A percentile compares a stretch with the other conserved stretches of the same genome.
phyloP scores from a whole-genome alignment of 805 yeast genomes.

The Wickerhamomyces silvicola region DNA sequence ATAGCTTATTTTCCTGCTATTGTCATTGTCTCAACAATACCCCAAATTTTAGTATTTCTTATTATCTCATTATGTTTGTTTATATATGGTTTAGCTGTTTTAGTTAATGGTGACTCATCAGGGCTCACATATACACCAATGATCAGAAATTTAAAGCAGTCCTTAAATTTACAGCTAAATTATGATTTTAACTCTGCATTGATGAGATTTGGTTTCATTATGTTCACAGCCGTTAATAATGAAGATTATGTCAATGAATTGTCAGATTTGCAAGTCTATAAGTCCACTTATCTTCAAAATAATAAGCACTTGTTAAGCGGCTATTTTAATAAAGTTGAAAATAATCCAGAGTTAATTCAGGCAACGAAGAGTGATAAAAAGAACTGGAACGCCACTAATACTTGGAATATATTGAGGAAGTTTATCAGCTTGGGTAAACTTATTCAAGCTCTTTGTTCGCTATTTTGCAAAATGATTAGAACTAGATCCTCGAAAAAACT shows the following conservation, averaged over 20 bases:
- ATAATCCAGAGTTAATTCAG: conserved; percentile 15
- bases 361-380: not conserved
- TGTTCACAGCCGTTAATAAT: conserved; percentile 61
- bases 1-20: conserved; percentile 46
- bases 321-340: conserved; percentile 19
- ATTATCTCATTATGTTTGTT: conserved; percentile 45
- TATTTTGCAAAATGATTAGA: conserved; percentile 11
- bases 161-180: conserved; percentile 29
- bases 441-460: conserved; percentile 3
- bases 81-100: conserved; percentile 52
- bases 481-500: not conserved
- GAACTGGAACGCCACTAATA: conserved; percentile 1
- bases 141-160: conserved; percentile 32
- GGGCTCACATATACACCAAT: conserved; percentile 29
- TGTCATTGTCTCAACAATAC: conserved; percentile 53
- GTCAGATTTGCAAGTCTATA: conserved; percentile 40
- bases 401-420: conserved; percentile 11
- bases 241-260: conserved; percentile 60
- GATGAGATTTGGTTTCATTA: conserved; percentile 52
- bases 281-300: conserved; percentile 48
- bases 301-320: conserved; percentile 15
- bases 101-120: conserved; percentile 41
- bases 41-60: conserved; percentile 51
- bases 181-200: conserved; percentile 67
- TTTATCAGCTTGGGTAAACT: conserved; percentile 8